Evolutionary conservation across 179 eudicot species (phyloP), one percentile per base, ranked within the genome.

Genomic region (Beta lomatogona): DNA sequence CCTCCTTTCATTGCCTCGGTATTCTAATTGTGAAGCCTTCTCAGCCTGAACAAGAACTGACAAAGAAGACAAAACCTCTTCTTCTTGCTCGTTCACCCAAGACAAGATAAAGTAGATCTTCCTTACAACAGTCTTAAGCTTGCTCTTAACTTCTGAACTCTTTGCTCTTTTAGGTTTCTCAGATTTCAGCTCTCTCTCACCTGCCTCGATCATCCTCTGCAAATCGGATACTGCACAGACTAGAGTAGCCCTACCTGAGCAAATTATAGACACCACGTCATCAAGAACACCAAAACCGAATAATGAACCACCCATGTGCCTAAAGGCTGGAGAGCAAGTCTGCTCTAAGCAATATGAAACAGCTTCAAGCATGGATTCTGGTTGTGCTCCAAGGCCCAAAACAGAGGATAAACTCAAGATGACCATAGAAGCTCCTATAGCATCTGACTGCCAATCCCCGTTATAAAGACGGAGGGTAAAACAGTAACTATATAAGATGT

Each of bases 381-480:
- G 98, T 69, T 86, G 87, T 3, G 83, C 88, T 22, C 87, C 85
- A 80, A 90, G 90, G 44, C 93, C 93, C 69, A 96, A 66, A 71
- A 93, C 92, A 45, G 90, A 90, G 52, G 99, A 96, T 28, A 94
- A 77, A 45, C 90, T 90, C 22, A 92, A 45, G 66, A 92, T 76
- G 31, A 84, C 87, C 82, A 78, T 87, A n/a, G 90, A 81, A 67
- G 99, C 90, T 79, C 91, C 99, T n/a, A 82, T 7, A 54, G 94
- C 76, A 86, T 96, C 99, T 31, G 97, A 89, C 73, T 77, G 80
- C 96, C 97, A 94, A 72, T 96, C 99, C 36, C 99, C 99, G 52
- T 96, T 96, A 75, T 93, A 93, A 31, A 96, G 90, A 60, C 97
- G 91, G 41, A 96, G 97, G 28, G 97, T 90, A 83, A 94, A 96